These are phyloP conservation scores for Odontarrhena argentea DNA, from an alignment of 345 rosid genomes.

Conservation along the genomic window DNA sequence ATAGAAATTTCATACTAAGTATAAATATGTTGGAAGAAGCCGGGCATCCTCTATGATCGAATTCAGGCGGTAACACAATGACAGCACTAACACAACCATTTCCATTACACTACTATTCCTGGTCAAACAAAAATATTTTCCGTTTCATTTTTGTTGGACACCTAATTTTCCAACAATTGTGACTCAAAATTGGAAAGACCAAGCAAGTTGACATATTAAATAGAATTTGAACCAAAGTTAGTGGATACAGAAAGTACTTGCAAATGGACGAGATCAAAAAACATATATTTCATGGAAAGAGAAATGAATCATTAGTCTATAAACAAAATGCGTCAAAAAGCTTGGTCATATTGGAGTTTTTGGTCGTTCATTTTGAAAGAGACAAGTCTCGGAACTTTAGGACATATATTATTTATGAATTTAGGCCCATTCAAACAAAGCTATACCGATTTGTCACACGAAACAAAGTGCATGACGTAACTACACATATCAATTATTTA, in stretches of 20 bases:
- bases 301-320: slow-evolving; percentile 29
- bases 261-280: slow-evolving; percentile 29
- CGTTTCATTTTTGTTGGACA: too few relatives aligned
- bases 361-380: slow-evolving; percentile 30
- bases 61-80: too few relatives aligned
- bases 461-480: slow-evolving; percentile 22
- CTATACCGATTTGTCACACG: slow-evolving; percentile 27
- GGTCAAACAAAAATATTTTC: too few relatives aligned
- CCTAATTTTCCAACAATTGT: too few relatives aligned
- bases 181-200: not conserved
- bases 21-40: too few relatives aligned
- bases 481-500: not conserved
- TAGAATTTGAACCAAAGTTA: slow-evolving; percentile 23
- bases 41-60: too few relatives aligned
- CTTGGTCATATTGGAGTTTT: slow-evolving; percentile 25
- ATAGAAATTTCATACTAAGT: too few relatives aligned
- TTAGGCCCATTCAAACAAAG: slow-evolving; percentile 18
- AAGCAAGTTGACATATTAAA: slow-evolving; percentile 16
- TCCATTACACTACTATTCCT: too few relatives aligned
- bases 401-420: slow-evolving; percentile 7
- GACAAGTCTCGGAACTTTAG: slow-evolving; percentile 32
- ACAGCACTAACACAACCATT: too few relatives aligned
- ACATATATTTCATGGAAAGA: slow-evolving; percentile 34
- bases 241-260: slow-evolving; percentile 37
- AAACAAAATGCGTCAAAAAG: slow-evolving; percentile 39